These are phyloP conservation scores for Schizothecium vesticola DNA, from an alignment of 495 filamentous ascomycete species.

Conservation along the genomic window DNA sequence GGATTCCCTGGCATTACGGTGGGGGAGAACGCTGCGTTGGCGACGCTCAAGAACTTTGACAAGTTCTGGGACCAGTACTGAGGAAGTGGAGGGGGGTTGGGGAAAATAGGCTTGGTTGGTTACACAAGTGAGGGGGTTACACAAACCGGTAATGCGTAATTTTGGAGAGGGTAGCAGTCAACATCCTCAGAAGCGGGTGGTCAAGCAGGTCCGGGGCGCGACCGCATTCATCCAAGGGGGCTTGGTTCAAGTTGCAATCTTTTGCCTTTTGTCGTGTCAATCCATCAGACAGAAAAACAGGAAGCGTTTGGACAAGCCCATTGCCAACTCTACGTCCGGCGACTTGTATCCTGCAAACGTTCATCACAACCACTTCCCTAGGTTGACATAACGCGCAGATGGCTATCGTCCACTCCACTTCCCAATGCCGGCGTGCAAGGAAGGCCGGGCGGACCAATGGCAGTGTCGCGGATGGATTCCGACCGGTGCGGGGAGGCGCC, in stretches of 20 bases:
- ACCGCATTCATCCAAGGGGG: not conserved
- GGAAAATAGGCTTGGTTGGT: not conserved
- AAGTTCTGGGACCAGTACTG: slow-evolving; percentile 24
- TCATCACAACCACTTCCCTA: not conserved
- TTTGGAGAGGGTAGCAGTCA: not conserved
- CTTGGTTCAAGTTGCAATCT: too few relatives aligned
- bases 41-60: slow-evolving; percentile 22
- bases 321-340: not conserved
- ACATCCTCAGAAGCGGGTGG: too few relatives aligned
- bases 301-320: not conserved
- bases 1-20: slow-evolving; percentile 19
- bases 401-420: not conserved
- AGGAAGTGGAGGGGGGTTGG: not conserved
- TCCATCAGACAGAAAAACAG: not conserved
- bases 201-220: not conserved
- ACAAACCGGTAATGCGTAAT: not conserved
- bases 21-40: slow-evolving; percentile 21
- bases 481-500: not conserved
- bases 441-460: not conserved
- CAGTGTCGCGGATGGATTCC: not conserved
- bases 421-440: not conserved
- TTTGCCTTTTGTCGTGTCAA: not conserved
- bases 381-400: not conserved
- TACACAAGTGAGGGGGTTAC: not conserved
- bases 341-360: not conserved